Evolutionary conservation across 441 rosid species (phyloP).

Genomic region (Arabidopsis hybrid): DNA sequence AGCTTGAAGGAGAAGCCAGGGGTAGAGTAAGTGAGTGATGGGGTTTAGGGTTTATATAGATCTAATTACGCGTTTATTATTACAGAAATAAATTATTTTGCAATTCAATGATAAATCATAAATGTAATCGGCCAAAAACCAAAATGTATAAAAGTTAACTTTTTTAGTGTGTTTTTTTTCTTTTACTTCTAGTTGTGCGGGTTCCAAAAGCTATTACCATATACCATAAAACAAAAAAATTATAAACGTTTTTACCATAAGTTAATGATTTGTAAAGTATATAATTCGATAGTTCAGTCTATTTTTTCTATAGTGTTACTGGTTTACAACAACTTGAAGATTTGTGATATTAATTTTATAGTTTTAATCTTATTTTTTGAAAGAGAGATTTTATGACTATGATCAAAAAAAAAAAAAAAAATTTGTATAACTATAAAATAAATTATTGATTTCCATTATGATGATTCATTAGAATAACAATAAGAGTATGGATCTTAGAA

Average conservation of each 20-base stretch:
- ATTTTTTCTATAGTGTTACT: background rate
- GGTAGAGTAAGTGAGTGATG: slow-evolving; percentile 11
- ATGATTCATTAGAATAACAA: no score
- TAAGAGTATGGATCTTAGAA: no score
- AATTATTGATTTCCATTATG: background rate
- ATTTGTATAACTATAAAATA: background rate
- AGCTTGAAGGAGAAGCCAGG: slow-evolving; percentile 49
- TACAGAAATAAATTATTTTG: background rate
- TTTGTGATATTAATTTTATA: background rate
- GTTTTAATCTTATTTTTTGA: background rate
- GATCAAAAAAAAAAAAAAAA: no score
- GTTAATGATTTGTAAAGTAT: background rate
- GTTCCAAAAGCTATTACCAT: background rate
- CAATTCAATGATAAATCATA: background rate
- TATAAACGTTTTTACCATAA: background rate
- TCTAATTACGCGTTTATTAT: slow-evolving; percentile 34
- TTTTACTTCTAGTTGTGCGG: background rate
- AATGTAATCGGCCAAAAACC: background rate
- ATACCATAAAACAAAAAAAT: background rate
- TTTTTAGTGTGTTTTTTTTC: background rate
- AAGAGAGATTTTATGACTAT: no score
- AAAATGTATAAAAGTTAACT: background rate
- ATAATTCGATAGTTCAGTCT: background rate
- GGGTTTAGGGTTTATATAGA: slow-evolving; percentile 38
- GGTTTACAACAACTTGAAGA: background rate